Base-by-base conservation (phyloP, 2,329 filamentous ascomycete species). In the Stagonosporopsis chrysanthemi region DNA sequence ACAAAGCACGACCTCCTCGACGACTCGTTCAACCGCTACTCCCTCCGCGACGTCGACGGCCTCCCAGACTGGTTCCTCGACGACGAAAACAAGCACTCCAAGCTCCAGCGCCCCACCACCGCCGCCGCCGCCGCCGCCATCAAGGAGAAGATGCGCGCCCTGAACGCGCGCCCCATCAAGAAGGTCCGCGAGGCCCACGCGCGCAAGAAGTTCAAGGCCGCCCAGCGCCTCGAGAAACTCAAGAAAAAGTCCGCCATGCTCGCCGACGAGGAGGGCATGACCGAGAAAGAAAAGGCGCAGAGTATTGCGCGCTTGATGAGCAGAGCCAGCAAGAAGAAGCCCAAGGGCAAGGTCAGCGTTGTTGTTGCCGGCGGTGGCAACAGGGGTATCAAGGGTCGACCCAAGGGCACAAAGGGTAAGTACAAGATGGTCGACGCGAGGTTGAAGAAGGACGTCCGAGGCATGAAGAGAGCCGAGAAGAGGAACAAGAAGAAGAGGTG, bases 21-120 rank as follows among this genome's bases (percentile, higher is more conserved):
- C 71, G 94, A 98, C 60, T 89, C 88, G 38, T 99, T 95, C 84
- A 97, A 97, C 82, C 95, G 92, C 76, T 91, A 90, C 74, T 86
- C 92, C 2, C 93, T 97, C 81, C 91, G 93, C 48, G 94, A 98
- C 73, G 84, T 87, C 4, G 94, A 98, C 64, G 93, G 94, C 2
- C 84, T 99, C 1, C 95, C 95, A 0, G 94, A 98, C 48, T 99
- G 96, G 96, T 99, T 99, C 82, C 79, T 97, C 15, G 95, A 99
- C 71, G 95, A 99, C 71, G 95, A 99, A 77, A 76, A 78, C 66
- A 87, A 84, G 68, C 94, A 99, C 79, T 91, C 93, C 77, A 92
- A 89, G 74, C 85, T 85, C 1, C 88, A 95, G 63, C 90, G 91
- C 56, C 96, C 95, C n/a, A 94, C 96, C 69, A 92, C 89, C 47